These are phyloP conservation scores for Castanopsis chinensis DNA, from an alignment of 306 rosid genomes.

Conservation along the genomic window DNA sequence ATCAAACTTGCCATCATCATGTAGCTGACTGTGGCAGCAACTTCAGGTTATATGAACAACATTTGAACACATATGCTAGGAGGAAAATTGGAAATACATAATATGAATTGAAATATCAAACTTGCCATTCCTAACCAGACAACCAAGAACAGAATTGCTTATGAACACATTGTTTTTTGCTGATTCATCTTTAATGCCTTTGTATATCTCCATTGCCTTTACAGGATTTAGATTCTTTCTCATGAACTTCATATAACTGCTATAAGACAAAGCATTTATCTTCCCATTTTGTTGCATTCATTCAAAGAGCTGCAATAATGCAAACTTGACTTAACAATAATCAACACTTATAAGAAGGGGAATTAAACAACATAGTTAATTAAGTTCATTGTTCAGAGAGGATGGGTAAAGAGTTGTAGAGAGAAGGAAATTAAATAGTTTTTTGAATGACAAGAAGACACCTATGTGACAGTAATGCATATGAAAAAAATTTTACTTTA, in stretches of 20 bases:
- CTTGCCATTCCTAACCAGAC: slow-evolving; percentile 62
- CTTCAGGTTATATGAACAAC: too few species aligned
- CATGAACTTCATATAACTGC: slow-evolving; percentile 64
- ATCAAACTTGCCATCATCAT: too few species aligned
- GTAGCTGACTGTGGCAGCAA: too few species aligned
- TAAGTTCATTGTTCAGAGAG: not conserved
- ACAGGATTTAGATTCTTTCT: slow-evolving; percentile 63
- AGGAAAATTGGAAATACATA: too few species aligned
- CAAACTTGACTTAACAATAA: not conserved
- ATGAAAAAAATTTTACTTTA: not conserved
- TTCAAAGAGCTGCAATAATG: slow-evolving; percentile 66
- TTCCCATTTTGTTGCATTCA: slow-evolving; percentile 86
- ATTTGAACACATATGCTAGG: too few species aligned
- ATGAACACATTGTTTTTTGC: slow-evolving; percentile 50
- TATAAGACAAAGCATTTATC: slow-evolving; percentile 61
- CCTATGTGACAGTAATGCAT: not conserved
- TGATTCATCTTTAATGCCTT: slow-evolving; percentile 55
- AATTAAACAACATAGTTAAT: not conserved
- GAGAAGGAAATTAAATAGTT: not conserved
- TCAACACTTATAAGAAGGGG: slow-evolving; percentile 2
- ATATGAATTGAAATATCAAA: too few species aligned
- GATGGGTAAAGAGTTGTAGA: not conserved
- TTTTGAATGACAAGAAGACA: not conserved
- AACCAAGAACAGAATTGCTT: slow-evolving; percentile 78
- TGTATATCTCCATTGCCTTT: slow-evolving; percentile 56